Base-by-base conservation (phyloP, 768 basidiomycete species). In the Galerina marginata region DNA sequence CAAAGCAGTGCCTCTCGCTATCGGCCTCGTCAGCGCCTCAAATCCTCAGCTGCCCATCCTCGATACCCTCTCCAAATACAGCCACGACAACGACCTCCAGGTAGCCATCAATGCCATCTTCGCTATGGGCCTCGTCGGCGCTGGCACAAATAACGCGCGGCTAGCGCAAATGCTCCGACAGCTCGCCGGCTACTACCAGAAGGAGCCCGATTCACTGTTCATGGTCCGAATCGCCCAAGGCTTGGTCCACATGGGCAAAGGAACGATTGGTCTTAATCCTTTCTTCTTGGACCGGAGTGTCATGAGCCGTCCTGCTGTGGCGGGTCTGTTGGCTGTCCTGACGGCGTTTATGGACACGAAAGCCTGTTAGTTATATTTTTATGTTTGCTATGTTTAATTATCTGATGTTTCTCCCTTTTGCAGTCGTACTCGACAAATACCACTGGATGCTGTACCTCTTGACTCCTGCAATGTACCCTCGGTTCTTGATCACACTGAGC, bases 361-460 rank as follows among this genome's bases (percentile, higher is more conserved):
- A 79, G 83, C 85, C 59, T 97, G 95, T 98, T 71, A 85, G 93
- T 87, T 26, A 40, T 36, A 33, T 57, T 11, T 54, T 52, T 38
- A 39, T 37, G 38, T 45, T 51, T 54, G 16, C 12, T 26, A 25
- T 44, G 20, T 15, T 55, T 50, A 39, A 33, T 1, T 53, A 4
- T 54, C 23, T 58, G 42, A 54, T 33, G 43, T 12, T 53, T 39
- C 59, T 20, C 49, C 59, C 51, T 49, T 42, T 62, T n/a, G 15
- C 61, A 97, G 96, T 99, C 72, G 81, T 99, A 2, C 85, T 99
- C 15, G 94, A 96, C 72, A 96, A 90, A 74, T 91, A 93, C 65
- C 97, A 99, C 76, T 99, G 97, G 97, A 97, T 98, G 95, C 78
- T 99, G 58, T 99, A 93, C 80, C 95, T 96, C 85, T 85, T 99